Evolutionary conservation across 2,329 filamentous ascomycete species (phyloP), one percentile per base, ranked within the genome.

Genomic region (Orbilia ellipsospora): DNA sequence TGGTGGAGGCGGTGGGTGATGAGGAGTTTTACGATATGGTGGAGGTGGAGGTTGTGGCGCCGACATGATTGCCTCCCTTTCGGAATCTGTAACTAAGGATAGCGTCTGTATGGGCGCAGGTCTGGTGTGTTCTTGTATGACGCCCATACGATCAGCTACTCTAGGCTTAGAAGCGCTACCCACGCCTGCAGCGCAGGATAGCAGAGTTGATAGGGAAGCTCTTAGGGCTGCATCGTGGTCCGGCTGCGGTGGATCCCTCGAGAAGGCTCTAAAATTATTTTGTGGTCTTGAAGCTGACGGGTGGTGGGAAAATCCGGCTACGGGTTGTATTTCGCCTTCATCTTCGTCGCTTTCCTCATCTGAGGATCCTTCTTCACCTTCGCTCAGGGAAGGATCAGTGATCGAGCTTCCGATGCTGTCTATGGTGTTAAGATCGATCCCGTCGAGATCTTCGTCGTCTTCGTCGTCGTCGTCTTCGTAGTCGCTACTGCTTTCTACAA

Each of bases 151-250:
- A 8, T 75, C 72, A 52, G 55, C 55, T 15, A 56, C 51, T 40
- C 64, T 57, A 20, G 72, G 64, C 23, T 75, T 97, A 0, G 90
- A 89, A 15, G 95, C 85, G 2, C 91, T 91, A 51, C 95, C 88
- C 0, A 94, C 95, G 0, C 94, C 95, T 2, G 94, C 93, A 0
- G 93, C 94, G 80, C 93, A 96, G n/a, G 94, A 97, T 12, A 99
- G 88, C 12, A 99, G 87, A 0, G 95, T 98, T 0, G 93, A 97
- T n/a, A 99, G 86, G 57, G 93, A 97, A 18, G 95, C 93, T 40
- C 95, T 90, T 10, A 99, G 86, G 1, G 93, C 95, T 31, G 93
- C 95, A 80, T 99, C 95, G 79, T 98, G 94, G 79, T 98, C 93
- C 56, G 92, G 90, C 79, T 93, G 92, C n/a, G 70, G 63, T n/a